phyloP scores from a whole-genome alignment of 1,139 yeast species.

The Ogataea hybrid region DNA sequence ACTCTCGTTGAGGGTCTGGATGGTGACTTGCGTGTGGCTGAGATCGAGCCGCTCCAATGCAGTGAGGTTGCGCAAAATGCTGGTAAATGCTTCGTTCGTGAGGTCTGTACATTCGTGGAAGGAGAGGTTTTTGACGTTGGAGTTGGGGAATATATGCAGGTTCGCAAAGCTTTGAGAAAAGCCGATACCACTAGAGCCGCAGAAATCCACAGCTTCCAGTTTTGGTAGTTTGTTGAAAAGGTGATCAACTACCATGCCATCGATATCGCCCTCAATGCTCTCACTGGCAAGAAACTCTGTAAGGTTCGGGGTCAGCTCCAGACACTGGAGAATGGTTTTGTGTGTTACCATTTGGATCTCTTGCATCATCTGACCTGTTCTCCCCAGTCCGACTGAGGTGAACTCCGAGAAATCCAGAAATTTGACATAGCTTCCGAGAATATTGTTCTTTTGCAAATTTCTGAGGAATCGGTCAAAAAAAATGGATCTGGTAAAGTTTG shows the following conservation, averaged over 20 bases:
- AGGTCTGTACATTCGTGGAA: conserved; percentile 89
- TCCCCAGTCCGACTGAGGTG: conserved; percentile 86
- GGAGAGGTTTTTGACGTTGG: conserved; percentile 54
- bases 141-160: conserved; percentile 30
- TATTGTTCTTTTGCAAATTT: conserved; percentile 44
- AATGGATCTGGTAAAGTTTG: conserved; percentile 76
- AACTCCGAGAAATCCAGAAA: conserved; percentile 85
- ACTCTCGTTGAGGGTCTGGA: conserved; percentile 45
- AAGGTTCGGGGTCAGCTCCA: conserved; percentile 63
- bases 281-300: conserved; percentile 82
- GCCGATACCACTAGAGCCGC: conserved; percentile 74
- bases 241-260: conserved; percentile 53
- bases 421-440: conserved; percentile 65
- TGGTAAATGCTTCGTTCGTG: conserved; percentile 52
- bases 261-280: conserved; percentile 82
- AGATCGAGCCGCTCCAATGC: conserved; percentile 70
- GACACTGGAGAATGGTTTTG: conserved; percentile 61
- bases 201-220: conserved; percentile 76
- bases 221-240: conserved; percentile 59
- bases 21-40: conserved; percentile 75
- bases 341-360: conserved; percentile 90
- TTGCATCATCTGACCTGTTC: conserved; percentile 86
- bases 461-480: conserved; percentile 70
- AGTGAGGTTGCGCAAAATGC: conserved; percentile 56
- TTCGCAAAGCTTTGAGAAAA: conserved; percentile 62